These are phyloP conservation scores for Ceratocystis ficicola DNA, from an alignment of 2,329 filamentous ascomycete species.

Conservation along the genomic window DNA sequence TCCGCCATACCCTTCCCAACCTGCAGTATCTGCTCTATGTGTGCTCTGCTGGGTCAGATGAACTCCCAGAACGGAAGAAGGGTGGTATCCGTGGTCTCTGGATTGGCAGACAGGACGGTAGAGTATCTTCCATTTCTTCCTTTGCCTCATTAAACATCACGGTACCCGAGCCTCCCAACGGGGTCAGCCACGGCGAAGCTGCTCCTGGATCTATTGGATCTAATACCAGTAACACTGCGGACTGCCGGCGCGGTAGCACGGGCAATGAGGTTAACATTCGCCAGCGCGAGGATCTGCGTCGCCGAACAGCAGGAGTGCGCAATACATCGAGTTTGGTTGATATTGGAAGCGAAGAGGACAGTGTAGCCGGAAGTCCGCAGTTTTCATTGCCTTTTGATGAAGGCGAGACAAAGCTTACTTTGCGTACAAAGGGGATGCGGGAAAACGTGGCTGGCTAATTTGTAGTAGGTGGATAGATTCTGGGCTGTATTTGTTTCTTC, in stretches of 20 bases:
- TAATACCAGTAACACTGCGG: conserved; percentile 6
- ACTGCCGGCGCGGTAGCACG: conserved; percentile 32
- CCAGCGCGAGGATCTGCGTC: conserved; percentile 34
- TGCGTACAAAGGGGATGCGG: conserved; percentile 45
- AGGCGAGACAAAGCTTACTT: conserved; percentile 36
- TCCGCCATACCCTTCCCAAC: conserved; percentile 84
- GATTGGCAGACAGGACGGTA: conserved; percentile 29
- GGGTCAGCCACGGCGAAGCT: background rate
- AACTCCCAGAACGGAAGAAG: conserved; percentile 48
- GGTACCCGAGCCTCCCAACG: background rate
- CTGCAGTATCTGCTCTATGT: conserved; percentile 87
- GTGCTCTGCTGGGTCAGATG: conserved; percentile 62
- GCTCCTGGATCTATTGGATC: conserved; percentile 22
- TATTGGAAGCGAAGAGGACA: conserved; percentile 23
- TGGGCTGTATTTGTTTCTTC: conserved; percentile 4
- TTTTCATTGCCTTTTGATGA: conserved; percentile 38
- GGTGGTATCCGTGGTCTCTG: conserved; percentile 50
- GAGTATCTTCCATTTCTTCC: background rate
- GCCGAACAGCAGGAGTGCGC: conserved; percentile 27
- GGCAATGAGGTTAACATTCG: conserved; percentile 34
- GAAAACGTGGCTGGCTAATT: conserved; percentile 28
- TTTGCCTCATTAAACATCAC: background rate
- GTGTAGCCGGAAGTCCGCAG: conserved; percentile 15
- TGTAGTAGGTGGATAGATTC: background rate
- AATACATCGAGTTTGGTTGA: conserved; percentile 22